Evolutionary conservation across 148 eudicot species (phyloP).

Genomic region (Polygonum aviculare): DNA sequence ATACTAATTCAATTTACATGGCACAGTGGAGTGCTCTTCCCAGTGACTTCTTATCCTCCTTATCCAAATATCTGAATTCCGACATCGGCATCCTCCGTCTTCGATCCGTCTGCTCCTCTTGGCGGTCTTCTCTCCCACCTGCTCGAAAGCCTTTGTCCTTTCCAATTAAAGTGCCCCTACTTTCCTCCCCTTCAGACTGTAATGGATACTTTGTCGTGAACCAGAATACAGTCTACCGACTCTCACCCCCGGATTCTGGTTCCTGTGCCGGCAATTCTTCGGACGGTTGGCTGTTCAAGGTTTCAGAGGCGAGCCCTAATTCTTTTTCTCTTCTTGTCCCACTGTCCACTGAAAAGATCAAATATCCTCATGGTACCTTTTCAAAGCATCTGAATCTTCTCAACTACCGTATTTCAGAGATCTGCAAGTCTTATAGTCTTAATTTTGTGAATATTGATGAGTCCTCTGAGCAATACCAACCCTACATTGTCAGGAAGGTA

Average conservation of each 20-base stretch:
- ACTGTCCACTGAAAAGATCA: constrained; percentile 1
- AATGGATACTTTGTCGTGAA: background rate
- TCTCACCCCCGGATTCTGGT: background rate
- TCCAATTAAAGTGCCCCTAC: constrained; percentile 7
- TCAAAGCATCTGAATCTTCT: constrained; percentile 6
- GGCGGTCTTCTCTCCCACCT: constrained; percentile 13
- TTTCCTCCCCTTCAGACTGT: background rate
- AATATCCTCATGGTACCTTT: background rate
- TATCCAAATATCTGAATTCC: constrained; percentile 11
- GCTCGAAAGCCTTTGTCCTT: background rate
- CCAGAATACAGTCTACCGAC: background rate
- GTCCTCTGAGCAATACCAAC: background rate
- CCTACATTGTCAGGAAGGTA: background rate
- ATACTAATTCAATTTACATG: background rate
- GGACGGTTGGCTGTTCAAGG: background rate
- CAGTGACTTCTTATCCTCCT: constrained; percentile 5
- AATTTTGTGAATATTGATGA: background rate
- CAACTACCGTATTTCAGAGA: constrained; percentile 4
- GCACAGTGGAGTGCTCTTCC: constrained; percentile 14
- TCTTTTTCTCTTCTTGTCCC: constrained; percentile 13
- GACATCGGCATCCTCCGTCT: constrained; percentile 11
- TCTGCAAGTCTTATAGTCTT: background rate
- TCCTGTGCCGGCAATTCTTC: background rate
- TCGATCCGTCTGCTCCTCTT: constrained; percentile 18
- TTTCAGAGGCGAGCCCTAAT: background rate